Evolutionary conservation across 2,329 filamentous ascomycete genomes (phyloP), one percentile per base, ranked within the genome.

Genomic region (Cladobotryum protrusum): DNA sequence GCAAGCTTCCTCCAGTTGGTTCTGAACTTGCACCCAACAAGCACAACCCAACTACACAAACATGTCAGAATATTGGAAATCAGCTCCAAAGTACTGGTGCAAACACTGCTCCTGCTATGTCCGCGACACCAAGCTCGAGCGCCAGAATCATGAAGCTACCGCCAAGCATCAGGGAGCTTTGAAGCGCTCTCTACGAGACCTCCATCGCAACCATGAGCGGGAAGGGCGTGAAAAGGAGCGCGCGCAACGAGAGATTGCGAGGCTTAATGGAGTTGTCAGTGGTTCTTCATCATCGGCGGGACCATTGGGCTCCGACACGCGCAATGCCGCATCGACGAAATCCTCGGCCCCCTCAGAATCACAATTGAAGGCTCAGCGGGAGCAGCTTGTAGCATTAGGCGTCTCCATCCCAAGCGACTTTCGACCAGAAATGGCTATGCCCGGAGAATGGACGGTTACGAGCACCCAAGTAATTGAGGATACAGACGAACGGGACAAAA

Each of bases 11-110:
- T 18, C 18, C 13, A 42, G 12, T 18, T 24, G 14, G 14, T 3
- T 19, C 42, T 20, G 17, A 45, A 24, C 43, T 20, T 13, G 7
- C 15, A 17, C 14, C 3, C 19, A 6, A 33, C 42, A n/a, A 29
- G 13, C 20, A 11, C 42, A 8, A 15, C 19, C 1, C 13, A 24
- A 17, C 17, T 4, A 14, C 29, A 17, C 24, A 32, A 49, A 13
- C 44, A 97, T 99, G 93, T 85, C 93, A 0, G 93, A 97, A 76
- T 95, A 96, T 72, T 97, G 93, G 93, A 97, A 97, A 68, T 96
- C 92, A 17, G 96, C 91, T 67, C 91, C 91, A 5, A 92, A 86
- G 66, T 95, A 95, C 73, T 97, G 91, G 90, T 99, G 93, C 81
- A 97, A 97, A 69, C 89, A 96, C 75, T 99, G 93, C 79, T 82